Base-by-base conservation (phyloP, 805 yeast species). In the Yamadazyma nakazawae region DNA sequence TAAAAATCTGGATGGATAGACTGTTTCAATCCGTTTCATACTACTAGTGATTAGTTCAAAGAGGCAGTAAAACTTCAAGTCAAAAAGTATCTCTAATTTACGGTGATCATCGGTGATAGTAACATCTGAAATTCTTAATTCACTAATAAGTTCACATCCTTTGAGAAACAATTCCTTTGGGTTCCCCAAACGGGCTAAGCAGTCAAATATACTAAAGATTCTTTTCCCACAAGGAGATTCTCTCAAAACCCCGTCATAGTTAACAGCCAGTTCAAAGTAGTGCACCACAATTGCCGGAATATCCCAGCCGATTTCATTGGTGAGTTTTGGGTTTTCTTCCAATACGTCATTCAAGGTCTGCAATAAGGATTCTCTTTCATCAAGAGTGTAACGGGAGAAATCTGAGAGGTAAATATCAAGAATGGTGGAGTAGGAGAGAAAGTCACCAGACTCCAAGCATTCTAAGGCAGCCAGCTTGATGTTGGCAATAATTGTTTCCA, bases 241-340 rank as follows among this genome's bases (percentile, higher is more conserved):
- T 37, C 79, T 59, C 49, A 76, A 50, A 5, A 56, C 42, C 24
- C 53, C 57, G 2, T 50, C 24, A 40, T 66, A 57, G 41, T 65
- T 54, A 40, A 47, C 59, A 50, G 55, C 66, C 47, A 59, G 67
- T 50, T 68, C 81, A 56, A 84, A 60, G 60, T 75, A 86, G 9
- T 72, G 71, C 38, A 88, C 57, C 6, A 91, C 54, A 42, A 87
- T 64, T 28, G 75, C 76, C 0, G 96, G 96, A n/a, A 91, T 60
- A 62, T 91, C 97, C 97, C 97, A 91, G 2, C 96, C 96, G 50
- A 90, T 80, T 54, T 84, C 85, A 37, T 76, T 72, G 0, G 82
- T 70, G 26, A 88, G 63, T 10, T 74, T 75, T 14, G 73, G 69
- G 58, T 85, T 62, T 0, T 59, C 63, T 2, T 44, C 36, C 28